Evolutionary conservation across 805 yeast genomes (phyloP).

Genomic region (Vanderwaltozyma polyspora): DNA sequence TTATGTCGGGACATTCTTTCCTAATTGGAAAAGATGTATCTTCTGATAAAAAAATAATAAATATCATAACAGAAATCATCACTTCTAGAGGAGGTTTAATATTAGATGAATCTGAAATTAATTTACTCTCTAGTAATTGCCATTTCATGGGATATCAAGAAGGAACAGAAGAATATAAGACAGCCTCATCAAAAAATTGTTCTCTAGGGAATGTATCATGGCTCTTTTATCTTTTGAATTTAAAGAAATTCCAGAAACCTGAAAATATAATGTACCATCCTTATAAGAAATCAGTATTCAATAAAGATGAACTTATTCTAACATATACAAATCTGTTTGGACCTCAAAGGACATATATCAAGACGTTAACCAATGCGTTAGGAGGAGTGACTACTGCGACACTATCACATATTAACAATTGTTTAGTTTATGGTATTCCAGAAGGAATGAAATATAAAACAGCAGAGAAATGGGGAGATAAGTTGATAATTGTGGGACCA

Average conservation of each 20-base stretch:
- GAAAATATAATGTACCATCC: conserved; percentile 62
- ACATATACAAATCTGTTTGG: conserved; percentile 77
- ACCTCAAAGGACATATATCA: conserved; percentile 65
- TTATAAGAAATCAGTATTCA: conserved; percentile 33
- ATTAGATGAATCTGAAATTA: conserved; percentile 6
- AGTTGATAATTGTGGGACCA: neutral
- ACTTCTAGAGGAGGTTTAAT: conserved; percentile 51
- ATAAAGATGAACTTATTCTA: conserved; percentile 41
- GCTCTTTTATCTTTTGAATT: conserved; percentile 58
- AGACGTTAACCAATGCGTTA: conserved; percentile 46
- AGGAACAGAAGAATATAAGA: conserved; percentile 43
- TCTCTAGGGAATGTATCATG: conserved; percentile 64
- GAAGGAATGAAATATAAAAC: conserved; percentile 67
- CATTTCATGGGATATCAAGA: too few relatives aligned
- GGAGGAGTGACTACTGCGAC: conserved; percentile 72
- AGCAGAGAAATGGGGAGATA: conserved; percentile 28
- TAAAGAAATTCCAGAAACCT: conserved; percentile 47
- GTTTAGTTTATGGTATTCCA: conserved; percentile 55
- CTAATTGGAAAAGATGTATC: too few relatives aligned
- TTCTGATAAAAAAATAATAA: too few relatives aligned
- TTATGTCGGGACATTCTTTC: too few relatives aligned
- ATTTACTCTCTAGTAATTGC: conserved; percentile 27
- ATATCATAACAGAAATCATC: too few relatives aligned
- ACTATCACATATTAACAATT: conserved; percentile 54
- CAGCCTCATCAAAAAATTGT: conserved; percentile 30